These are phyloP conservation scores for Flaveria brownii DNA, from an alignment of 129 eudicot genomes.

Conservation along the genomic window DNA sequence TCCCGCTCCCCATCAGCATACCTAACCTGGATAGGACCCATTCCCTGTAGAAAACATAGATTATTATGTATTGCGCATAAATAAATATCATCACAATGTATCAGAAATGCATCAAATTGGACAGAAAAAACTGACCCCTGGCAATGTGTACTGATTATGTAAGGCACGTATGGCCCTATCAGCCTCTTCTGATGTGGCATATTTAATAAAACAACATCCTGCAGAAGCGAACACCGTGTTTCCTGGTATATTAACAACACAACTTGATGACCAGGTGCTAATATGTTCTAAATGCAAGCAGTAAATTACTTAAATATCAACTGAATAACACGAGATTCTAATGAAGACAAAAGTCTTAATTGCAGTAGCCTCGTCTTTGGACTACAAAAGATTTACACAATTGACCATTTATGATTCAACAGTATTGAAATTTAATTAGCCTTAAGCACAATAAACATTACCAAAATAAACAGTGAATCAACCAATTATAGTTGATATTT, in stretches of 20 bases:
- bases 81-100: slow-evolving; percentile 2
- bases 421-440: neutral
- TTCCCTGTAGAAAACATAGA: slow-evolving; percentile 54
- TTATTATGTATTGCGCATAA: slow-evolving; percentile 7
- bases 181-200: slow-evolving; percentile 91
- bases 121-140: slow-evolving; percentile 66
- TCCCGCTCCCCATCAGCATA: slow-evolving; percentile 99
- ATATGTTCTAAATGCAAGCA: slow-evolving; percentile 27
- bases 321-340: neutral
- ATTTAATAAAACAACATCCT: slow-evolving; percentile 98
- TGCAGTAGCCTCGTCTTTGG: neutral
- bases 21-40: slow-evolving; percentile 96
- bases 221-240: slow-evolving; percentile 65
- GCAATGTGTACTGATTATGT: slow-evolving; percentile 86
- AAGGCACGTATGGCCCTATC: slow-evolving; percentile 87
- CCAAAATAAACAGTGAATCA: neutral
- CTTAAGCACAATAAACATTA: slow-evolving; percentile 6
- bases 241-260: slow-evolving; percentile 42
- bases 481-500: slow-evolving; percentile 1
- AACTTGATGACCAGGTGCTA: slow-evolving; percentile 31
- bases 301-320: slow-evolving; percentile 7
- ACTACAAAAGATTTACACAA: slow-evolving; percentile 2
- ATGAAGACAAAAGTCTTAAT: neutral
- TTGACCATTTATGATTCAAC: neutral
- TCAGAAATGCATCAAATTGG: neutral